These are phyloP conservation scores for Trametes versicolor DNA, from an alignment of 1,284 basidiomycete genomes.

Conservation along the genomic window DNA sequence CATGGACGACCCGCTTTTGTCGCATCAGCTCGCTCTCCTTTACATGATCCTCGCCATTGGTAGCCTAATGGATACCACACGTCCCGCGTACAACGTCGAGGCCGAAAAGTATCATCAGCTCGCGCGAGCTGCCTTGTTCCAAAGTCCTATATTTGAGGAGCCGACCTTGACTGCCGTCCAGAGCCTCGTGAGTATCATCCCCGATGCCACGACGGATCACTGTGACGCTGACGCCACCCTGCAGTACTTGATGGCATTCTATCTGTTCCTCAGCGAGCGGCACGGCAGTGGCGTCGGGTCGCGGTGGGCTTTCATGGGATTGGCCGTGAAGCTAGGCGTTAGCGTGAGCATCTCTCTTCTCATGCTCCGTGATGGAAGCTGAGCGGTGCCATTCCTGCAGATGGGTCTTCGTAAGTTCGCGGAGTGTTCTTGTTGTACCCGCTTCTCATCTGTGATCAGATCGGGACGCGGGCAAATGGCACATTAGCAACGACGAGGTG, in stretches of 20 bases:
- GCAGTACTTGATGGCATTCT: slow-evolving; percentile 82
- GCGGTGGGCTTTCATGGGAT: slow-evolving; percentile 82
- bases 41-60: slow-evolving; percentile 83
- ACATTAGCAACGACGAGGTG: slow-evolving; percentile 66
- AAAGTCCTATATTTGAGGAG: slow-evolving; percentile 75
- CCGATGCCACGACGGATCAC: neutral
- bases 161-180: slow-evolving; percentile 79
- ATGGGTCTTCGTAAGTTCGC: slow-evolving; percentile 75
- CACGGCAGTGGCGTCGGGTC: slow-evolving; percentile 76
- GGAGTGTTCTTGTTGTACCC: slow-evolving; percentile 28
- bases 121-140: slow-evolving; percentile 76
- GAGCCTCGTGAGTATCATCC: slow-evolving; percentile 61
- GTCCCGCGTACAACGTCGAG: slow-evolving; percentile 75
- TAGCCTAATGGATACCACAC: slow-evolving; percentile 70
- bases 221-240: slow-evolving; percentile 9
- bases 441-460: slow-evolving; percentile 52
- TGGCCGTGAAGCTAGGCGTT: slow-evolving; percentile 80
- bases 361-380: neutral
- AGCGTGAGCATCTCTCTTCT: slow-evolving; percentile 61
- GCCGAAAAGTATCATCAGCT: slow-evolving; percentile 84
- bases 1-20: slow-evolving; percentile 64
- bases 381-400: slow-evolving; percentile 46
- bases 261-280: slow-evolving; percentile 77
- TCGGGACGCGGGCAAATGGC: slow-evolving; percentile 76
- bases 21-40: slow-evolving; percentile 75